A percentile compares a stretch with the other conserved stretches of the same genome.
Evolutionary conservation across 2,329 filamentous ascomycete species (phyloP).

Genomic region (Thermomyces lanuginosus): DNA sequence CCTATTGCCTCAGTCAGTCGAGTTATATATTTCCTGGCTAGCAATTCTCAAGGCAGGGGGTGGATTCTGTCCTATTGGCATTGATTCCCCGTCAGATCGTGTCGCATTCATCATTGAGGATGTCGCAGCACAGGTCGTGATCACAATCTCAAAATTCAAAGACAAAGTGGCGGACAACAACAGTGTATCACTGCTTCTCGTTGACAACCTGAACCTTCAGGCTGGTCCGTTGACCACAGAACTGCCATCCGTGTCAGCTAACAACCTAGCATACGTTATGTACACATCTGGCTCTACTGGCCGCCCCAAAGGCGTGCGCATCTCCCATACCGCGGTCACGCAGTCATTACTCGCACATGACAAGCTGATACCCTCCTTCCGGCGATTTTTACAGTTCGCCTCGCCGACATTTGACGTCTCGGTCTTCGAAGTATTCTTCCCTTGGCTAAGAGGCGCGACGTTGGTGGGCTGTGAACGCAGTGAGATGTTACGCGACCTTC

Average conservation of each 20-base stretch:
- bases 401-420: conserved; percentile 89
- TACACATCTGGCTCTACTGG: conserved; percentile 88
- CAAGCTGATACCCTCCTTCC: conserved; percentile 56
- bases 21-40: conserved; percentile 61
- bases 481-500: conserved; percentile 59
- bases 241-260: conserved; percentile 12
- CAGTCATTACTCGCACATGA: conserved; percentile 74
- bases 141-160: conserved; percentile 38
- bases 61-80: conserved; percentile 70
- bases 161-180: conserved; percentile 10
- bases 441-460: conserved; percentile 55
- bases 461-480: conserved; percentile 54
- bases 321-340: conserved; percentile 64
- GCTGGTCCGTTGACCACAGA: conserved; percentile 3
- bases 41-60: conserved; percentile 66
- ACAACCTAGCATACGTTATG: conserved; percentile 63
- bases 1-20: conserved; percentile 57
- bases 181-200: conserved; percentile 9
- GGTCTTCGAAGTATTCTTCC: conserved; percentile 89
- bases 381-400: conserved; percentile 77
- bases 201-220: conserved; percentile 10
- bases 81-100: conserved; percentile 61
- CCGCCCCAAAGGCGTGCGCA: conserved; percentile 67
- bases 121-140: conserved; percentile 50
- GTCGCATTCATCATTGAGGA: conserved; percentile 69